phyloP scores from a whole-genome alignment of 2,329 filamentous ascomycete genomes.

The Fusarium sp. region DNA sequence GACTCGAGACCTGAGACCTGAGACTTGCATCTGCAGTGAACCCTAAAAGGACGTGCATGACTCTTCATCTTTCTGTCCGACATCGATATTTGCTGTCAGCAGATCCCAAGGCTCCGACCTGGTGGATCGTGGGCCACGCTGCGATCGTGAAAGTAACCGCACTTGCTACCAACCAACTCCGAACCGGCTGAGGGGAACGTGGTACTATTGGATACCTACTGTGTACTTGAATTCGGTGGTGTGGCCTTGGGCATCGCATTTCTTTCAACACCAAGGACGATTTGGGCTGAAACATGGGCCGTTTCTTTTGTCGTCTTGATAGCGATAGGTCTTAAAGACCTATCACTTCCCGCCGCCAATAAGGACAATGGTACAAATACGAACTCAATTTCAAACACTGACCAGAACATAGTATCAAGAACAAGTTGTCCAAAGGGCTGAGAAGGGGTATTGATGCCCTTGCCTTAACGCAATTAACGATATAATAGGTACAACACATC shows the following conservation, averaged over 20 bases:
- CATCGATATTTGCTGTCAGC: background rate
- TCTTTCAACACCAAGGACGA: background rate
- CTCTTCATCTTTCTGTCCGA: conserved; percentile 11
- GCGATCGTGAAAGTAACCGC: conserved; percentile 12
- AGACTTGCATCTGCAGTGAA: conserved; percentile 33
- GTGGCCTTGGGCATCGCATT: background rate
- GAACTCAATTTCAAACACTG: background rate
- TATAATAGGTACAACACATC: conserved; percentile 26
- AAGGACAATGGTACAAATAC: background rate
- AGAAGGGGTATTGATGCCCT: conserved; percentile 12
- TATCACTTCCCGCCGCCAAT: background rate
- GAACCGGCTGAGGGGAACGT: conserved; percentile 1
- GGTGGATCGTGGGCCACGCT: conserved; percentile 2
- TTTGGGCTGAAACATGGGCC: background rate
- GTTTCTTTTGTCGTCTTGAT: background rate
- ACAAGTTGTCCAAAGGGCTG: background rate
- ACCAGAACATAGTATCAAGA: background rate
- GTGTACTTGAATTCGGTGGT: background rate
- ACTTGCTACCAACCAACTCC: background rate
- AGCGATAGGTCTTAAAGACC: background rate
- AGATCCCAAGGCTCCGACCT: background rate
- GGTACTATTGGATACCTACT: background rate
- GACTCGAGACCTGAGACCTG: conserved; percentile 12
- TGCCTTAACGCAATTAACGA: conserved; percentile 11
- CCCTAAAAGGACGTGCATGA: conserved; percentile 15